Evolutionary conservation across 2,329 filamentous ascomycete species (phyloP).

Genomic region (Aspergillus jensenii): DNA sequence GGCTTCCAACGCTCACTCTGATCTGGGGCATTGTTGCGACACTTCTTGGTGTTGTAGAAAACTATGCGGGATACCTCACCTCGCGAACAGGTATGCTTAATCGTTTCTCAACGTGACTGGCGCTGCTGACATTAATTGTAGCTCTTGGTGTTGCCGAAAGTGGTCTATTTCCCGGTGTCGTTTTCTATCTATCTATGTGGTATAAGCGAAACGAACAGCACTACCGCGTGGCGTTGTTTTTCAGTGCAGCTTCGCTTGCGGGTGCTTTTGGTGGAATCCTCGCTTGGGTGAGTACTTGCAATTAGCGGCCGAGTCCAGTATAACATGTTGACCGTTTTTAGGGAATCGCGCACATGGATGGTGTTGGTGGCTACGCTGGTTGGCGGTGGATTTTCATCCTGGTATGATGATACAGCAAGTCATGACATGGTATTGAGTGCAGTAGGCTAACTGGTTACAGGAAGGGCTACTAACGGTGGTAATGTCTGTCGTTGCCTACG

Average conservation of each 20-base stretch:
- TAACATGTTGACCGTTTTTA: constrained; percentile 19
- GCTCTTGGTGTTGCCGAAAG: constrained; percentile 54
- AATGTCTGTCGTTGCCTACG: constrained; percentile 36
- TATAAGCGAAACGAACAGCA: constrained; percentile 61
- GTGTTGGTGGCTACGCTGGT: constrained; percentile 48
- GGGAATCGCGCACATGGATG: constrained; percentile 51
- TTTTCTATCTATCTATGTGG: constrained; percentile 63
- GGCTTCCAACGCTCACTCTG: constrained; percentile 45
- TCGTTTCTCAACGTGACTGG: neutral
- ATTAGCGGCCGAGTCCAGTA: neutral
- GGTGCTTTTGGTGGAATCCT: constrained; percentile 63
- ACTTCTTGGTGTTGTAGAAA: constrained; percentile 49
- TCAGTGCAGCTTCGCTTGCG: constrained; percentile 57
- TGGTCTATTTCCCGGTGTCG: constrained; percentile 55
- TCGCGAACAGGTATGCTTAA: constrained; percentile 40
- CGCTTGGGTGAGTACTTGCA: constrained; percentile 42
- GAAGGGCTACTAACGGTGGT: constrained; percentile 71
- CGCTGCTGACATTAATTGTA: constrained; percentile 2
- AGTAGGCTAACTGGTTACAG: constrained; percentile 32
- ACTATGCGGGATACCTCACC: constrained; percentile 49
- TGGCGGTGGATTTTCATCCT: constrained; percentile 69
- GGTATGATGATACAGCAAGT: constrained; percentile 21
- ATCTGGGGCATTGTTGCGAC: constrained; percentile 53
- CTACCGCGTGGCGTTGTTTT: constrained; percentile 61
- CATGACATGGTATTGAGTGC: neutral